phyloP scores from a whole-genome alignment of 140 eudicot genomes.

The Oenanthe javanica region DNA sequence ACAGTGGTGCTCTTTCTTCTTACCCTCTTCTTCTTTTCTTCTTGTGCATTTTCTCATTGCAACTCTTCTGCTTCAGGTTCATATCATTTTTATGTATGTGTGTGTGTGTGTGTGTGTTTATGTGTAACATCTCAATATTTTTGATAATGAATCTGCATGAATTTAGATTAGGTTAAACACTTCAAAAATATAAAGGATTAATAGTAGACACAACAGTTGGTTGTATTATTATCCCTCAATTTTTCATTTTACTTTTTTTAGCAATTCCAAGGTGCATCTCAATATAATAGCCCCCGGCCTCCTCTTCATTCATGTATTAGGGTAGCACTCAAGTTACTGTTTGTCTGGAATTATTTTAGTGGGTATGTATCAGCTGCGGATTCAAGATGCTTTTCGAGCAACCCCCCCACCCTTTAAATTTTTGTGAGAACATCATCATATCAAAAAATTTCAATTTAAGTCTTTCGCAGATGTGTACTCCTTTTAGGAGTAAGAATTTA shows the following conservation, averaged over 20 bases:
- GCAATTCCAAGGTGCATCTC: not conserved
- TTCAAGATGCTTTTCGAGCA: too few relatives aligned
- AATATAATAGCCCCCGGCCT: too few relatives aligned
- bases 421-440: too few relatives aligned
- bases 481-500: too few relatives aligned
- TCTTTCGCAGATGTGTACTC: too few relatives aligned
- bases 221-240: not conserved
- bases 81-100: not conserved
- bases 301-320: too few relatives aligned
- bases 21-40: not conserved
- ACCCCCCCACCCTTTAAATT: too few relatives aligned
- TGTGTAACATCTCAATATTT: too few relatives aligned
- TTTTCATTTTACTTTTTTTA: not conserved
- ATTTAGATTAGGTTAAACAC: not conserved
- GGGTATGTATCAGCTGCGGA: too few relatives aligned
- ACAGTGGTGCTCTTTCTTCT: not conserved
- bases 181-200: not conserved
- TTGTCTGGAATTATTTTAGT: too few relatives aligned
- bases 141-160: not conserved
- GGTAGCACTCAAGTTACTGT: too few relatives aligned
- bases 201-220: not conserved
- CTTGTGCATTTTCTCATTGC: not conserved
- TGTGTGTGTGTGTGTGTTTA: not conserved
- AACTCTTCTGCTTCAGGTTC: conserved; percentile 9
- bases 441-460: too few relatives aligned